These are phyloP conservation scores for Fusarium nisikadoi DNA, from an alignment of 2,329 filamentous ascomycete species.

Conservation along the genomic window DNA sequence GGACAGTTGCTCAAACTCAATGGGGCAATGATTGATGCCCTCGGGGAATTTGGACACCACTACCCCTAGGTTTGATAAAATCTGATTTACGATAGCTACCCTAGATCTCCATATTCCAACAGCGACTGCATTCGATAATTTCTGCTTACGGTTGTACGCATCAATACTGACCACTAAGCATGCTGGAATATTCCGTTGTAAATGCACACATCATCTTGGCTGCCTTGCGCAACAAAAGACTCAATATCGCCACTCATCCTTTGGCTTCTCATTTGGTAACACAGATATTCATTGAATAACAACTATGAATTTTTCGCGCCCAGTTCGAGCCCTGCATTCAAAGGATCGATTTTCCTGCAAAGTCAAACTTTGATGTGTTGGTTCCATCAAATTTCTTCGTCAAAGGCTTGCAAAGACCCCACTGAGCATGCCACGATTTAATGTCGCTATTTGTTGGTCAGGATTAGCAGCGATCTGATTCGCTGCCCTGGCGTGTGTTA, in stretches of 20 bases:
- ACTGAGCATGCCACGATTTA: conserved; percentile 15
- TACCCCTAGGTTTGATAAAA: neutral
- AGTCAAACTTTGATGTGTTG: conserved; percentile 6
- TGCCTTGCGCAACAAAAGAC: neutral
- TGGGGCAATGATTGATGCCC: conserved; percentile 14
- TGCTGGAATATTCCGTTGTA: neutral
- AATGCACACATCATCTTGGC: neutral
- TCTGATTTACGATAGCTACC: neutral
- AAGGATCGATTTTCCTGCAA: neutral
- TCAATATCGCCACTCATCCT: conserved; percentile 1
- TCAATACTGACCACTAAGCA: neutral
- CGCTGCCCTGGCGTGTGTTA: conserved; percentile 19
- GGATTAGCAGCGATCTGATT: conserved; percentile 8
- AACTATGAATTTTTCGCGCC: neutral
- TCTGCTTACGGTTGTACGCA: neutral
- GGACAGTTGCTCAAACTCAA: conserved; percentile 18
- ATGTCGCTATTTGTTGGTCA: conserved; percentile 19
- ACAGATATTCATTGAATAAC: neutral
- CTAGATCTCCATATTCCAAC: neutral
- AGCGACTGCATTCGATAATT: neutral
- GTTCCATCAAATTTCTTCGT: conserved; percentile 11
- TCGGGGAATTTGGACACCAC: conserved; percentile 10
- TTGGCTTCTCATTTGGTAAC: neutral
- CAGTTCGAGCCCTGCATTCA: neutral
- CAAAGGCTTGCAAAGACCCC: conserved; percentile 29